A percentile compares a stretch with the other conserved stretches of the same genome.
Evolutionary conservation across 345 rosid genomes (phyloP).

Genomic region (Hibiscus syriacus): DNA sequence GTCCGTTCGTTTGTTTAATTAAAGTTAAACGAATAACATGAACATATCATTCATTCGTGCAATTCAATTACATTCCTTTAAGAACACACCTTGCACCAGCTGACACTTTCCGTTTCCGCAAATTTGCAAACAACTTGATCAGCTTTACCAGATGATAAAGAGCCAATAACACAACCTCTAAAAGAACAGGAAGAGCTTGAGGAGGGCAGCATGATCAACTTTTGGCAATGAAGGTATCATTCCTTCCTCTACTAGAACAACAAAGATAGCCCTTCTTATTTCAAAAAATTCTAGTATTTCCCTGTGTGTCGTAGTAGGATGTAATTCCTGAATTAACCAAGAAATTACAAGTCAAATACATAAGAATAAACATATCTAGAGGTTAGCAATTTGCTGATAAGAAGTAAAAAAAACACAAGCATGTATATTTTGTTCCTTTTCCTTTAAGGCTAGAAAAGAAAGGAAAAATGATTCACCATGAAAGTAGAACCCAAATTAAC

Average conservation of each 20-base stretch:
- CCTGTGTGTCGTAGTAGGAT: constrained; percentile 69
- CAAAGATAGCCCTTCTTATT: constrained; percentile 52
- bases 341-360: background rate
- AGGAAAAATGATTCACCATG: background rate
- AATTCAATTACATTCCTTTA: too few species aligned
- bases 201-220: constrained; percentile 80
- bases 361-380: background rate
- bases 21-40: too few species aligned
- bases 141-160: constrained; percentile 44
- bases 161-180: constrained; percentile 91
- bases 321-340: constrained; percentile 50
- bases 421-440: background rate
- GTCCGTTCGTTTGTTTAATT: too few species aligned
- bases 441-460: background rate
- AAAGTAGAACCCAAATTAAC: background rate
- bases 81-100: constrained; percentile 67
- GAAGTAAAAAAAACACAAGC: background rate
- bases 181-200: constrained; percentile 61
- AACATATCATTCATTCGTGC: too few species aligned
- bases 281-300: constrained; percentile 60
- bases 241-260: constrained; percentile 68
- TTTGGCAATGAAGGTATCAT: constrained; percentile 79
- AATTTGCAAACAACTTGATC: constrained; percentile 59
- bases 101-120: constrained; percentile 78
- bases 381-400: background rate